Evolutionary conservation across 2,329 filamentous ascomycete species (phyloP), one percentile per base, ranked within the genome.

Genomic region (Penicillium sp.): DNA sequence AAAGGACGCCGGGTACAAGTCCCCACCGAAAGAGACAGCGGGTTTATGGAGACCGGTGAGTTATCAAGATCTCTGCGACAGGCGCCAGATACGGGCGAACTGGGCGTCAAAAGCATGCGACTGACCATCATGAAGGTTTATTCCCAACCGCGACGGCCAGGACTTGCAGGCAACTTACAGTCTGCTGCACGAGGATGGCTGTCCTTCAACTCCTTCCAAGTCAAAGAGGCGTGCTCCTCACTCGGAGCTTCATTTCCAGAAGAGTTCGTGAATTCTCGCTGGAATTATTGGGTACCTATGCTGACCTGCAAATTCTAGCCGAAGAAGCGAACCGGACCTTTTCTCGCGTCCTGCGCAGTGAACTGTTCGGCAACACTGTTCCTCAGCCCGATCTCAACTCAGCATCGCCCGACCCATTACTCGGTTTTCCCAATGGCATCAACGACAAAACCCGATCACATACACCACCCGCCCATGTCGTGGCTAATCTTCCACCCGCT

Each of bases 301-400:
- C 61, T 64, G 41, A 59, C 28, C 49, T 38, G 46, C 16, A 48
- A 38, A 24, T 5, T 52, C 20, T 63, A 85, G 92, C 89, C 44
- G 92, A 96, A 74, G 91, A 97, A 80, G 94, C 94, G 43, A 96
- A 99, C 65, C 84, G 89, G 53, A 96, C 90, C 18, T 99, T 92
- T 71, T 95, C 91, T 25, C 88, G 86, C 18, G 78, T 99, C 6
- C 78, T 99, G 50, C 87, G 94, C 50, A 87, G 90, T 46, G 94
- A 99, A 72, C 83, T 99, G 53, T 99, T 99, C 69, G 92, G 96
- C 65, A 84, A 83, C 61, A 89, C 90, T 25, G 86, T 97, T 55
- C 92, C 94, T 8, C 92, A 96, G 70, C 79, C 85, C 30, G 83
- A 89, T 33, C 79, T 87, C 33, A 79, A 86, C 42, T 79, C 79